A percentile compares a stretch with the other conserved stretches of the same genome.
Evolutionary conservation across 2,329 filamentous ascomycete genomes (phyloP).

Genomic region (Parasarocladium wereldwijsianum): DNA sequence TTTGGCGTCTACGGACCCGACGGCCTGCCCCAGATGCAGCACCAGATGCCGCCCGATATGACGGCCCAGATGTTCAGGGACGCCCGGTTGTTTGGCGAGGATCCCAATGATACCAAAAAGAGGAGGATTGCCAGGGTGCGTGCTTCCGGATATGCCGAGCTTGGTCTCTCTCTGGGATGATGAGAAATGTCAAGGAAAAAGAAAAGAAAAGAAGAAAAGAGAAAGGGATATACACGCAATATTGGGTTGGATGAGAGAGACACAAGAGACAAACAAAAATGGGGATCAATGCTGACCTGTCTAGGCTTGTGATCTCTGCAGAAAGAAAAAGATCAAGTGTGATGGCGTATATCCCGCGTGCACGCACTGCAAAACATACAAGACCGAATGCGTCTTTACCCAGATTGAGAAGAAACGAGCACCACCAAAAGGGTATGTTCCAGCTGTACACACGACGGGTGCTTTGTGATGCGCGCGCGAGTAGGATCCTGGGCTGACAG

Average conservation of each 20-base stretch:
- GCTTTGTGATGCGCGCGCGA: conserved; percentile 3
- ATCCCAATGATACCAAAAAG: conserved; percentile 71
- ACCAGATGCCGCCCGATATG: conserved; percentile 39
- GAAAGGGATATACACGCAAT: not conserved
- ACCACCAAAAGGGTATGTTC: conserved; percentile 78
- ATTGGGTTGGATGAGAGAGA: not conserved
- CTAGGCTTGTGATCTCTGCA: conserved; percentile 92
- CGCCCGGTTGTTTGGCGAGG: conserved; percentile 40
- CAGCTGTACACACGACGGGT: not conserved
- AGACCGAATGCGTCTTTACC: conserved; percentile 93
- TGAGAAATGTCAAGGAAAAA: too few species aligned
- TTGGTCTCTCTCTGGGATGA: too few species aligned
- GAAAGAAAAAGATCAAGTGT: conserved; percentile 96
- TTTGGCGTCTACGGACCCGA: conserved; percentile 50
- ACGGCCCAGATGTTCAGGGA: conserved; percentile 46
- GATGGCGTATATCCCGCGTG: conserved; percentile 92
- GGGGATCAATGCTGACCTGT: too few species aligned
- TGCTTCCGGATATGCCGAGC: too few species aligned
- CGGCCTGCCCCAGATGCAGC: conserved; percentile 35
- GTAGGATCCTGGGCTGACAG: conserved; percentile 9
- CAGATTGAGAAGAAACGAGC: conserved; percentile 98
- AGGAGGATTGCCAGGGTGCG: conserved; percentile 78
- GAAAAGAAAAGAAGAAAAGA: too few species aligned
- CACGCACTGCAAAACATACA: conserved; percentile 94
- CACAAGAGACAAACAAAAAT: not conserved